phyloP scores from a whole-genome alignment of 768 basidiomycete genomes.

The Termitomyces heimii region DNA sequence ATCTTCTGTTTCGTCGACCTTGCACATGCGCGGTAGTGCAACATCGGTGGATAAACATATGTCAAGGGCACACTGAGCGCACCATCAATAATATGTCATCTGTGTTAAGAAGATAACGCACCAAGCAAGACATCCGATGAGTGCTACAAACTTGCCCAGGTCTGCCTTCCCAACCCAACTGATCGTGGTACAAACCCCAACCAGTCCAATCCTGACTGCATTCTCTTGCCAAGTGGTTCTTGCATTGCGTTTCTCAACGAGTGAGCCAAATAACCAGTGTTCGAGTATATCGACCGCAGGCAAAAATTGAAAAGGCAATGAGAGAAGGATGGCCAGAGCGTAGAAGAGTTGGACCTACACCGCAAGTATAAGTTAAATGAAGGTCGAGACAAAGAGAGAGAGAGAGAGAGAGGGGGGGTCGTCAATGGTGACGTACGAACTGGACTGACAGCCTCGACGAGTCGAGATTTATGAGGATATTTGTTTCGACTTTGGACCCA shows the following conservation, averaged over 20 bases:
- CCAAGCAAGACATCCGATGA: slow-evolving; percentile 94
- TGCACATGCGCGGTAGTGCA: slow-evolving; percentile 84
- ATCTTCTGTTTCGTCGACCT: slow-evolving; percentile 59
- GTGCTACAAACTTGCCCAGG: slow-evolving; percentile 94
- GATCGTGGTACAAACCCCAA: slow-evolving; percentile 73
- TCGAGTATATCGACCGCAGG: slow-evolving; percentile 96
- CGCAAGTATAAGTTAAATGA: background rate
- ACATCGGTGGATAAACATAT: slow-evolving; percentile 90
- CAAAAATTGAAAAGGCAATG: slow-evolving; percentile 95
- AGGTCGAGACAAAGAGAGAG: slow-evolving; percentile 8
- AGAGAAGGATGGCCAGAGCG: slow-evolving; percentile 88
- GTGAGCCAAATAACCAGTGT: slow-evolving; percentile 80
- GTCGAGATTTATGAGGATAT: slow-evolving; percentile 92
- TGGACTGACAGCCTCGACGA: slow-evolving; percentile 81
- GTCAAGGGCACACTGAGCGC: slow-evolving; percentile 77
- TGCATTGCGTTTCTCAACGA: slow-evolving; percentile 73
- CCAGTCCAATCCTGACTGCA: slow-evolving; percentile 64
- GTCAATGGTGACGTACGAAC: slow-evolving; percentile 44
- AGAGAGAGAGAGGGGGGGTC: too few relatives aligned
- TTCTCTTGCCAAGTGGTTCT: slow-evolving; percentile 97
- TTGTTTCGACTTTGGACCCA: slow-evolving; percentile 82
- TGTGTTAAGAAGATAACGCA: slow-evolving; percentile 27
- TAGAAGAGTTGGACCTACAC: slow-evolving; percentile 78
- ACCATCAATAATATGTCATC: background rate
- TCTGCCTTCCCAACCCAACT: slow-evolving; percentile 84